These are phyloP conservation scores for Cylindrotheca closterium DNA, from an alignment of 108 stramenopile species.

Conservation along the genomic window DNA sequence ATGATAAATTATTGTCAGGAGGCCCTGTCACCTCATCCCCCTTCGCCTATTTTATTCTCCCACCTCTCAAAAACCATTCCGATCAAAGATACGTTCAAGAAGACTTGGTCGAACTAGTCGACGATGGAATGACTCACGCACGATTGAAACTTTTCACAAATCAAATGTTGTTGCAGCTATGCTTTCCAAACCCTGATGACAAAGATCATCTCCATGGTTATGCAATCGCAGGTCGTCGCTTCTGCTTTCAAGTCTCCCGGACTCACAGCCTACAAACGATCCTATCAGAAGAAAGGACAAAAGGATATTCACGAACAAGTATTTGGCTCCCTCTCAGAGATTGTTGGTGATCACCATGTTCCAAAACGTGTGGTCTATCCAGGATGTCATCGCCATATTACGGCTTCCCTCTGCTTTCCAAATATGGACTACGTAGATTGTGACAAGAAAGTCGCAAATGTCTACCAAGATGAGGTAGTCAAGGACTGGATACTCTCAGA, in stretches of 20 bases:
- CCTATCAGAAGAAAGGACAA: background rate
- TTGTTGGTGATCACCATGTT: slow-evolving; percentile 1
- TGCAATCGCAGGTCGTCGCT: background rate
- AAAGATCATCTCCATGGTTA: too few relatives aligned
- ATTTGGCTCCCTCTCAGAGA: background rate
- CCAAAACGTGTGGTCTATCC: slow-evolving; percentile 17
- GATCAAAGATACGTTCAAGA: too few relatives aligned
- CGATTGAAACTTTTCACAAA: too few relatives aligned
- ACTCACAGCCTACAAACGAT: background rate
- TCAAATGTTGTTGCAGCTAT: too few relatives aligned
- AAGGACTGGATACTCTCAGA: slow-evolving; percentile 2
- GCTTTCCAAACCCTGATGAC: too few relatives aligned
- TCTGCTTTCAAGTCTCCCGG: background rate
- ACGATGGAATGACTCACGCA: too few relatives aligned
- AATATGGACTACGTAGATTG: slow-evolving; percentile 14
- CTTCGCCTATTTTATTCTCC: too few relatives aligned
- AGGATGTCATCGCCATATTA: slow-evolving; percentile 16
- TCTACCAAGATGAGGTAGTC: slow-evolving; percentile 8
- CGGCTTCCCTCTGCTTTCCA: slow-evolving; percentile 16
- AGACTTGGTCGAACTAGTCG: too few relatives aligned
- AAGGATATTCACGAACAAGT: background rate
- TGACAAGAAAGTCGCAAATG: slow-evolving; percentile 18
- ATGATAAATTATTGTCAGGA: too few relatives aligned
- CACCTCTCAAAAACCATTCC: too few relatives aligned
- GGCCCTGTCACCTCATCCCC: too few relatives aligned